Conservation (phyloP, 768 basidiomycete genomes). For the Ramaria rubella region DNA sequence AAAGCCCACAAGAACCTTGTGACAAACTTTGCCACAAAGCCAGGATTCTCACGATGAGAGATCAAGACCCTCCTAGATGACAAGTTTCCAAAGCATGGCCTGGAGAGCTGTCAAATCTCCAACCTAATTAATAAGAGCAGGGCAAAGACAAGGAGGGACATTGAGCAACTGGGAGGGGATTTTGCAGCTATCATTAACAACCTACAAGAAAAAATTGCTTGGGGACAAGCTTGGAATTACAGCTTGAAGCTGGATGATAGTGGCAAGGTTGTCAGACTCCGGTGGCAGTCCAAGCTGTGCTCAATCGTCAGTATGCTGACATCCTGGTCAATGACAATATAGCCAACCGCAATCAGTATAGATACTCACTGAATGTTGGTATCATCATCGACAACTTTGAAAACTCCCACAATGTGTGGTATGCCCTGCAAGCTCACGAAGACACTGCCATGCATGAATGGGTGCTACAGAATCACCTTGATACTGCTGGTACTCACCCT, state of each 20-base stretch:
- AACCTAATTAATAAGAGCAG: neutral
- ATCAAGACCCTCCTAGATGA: constrained; percentile 11
- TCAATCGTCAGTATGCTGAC: neutral
- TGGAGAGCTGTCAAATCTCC: neutral
- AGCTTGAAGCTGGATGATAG: constrained; percentile 20
- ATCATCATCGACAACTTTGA: neutral
- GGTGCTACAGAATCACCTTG: constrained; percentile 22
- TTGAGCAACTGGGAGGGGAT: constrained; percentile 5
- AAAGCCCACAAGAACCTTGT: neutral
- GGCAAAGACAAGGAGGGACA: neutral
- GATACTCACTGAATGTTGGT: neutral
- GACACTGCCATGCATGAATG: constrained; percentile 19
- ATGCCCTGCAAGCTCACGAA: constrained; percentile 22
- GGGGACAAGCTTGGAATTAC: neutral
- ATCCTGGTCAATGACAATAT: constrained; percentile 7
- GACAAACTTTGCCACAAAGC: constrained; percentile 14
- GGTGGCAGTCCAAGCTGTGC: neutral
- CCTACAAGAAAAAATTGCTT: neutral
- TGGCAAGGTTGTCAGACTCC: constrained; percentile 1
- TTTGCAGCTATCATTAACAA: neutral
- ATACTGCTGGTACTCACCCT: constrained; percentile 13
- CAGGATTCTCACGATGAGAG: constrained; percentile 13
- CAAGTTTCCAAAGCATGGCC: neutral
- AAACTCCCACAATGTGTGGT: constrained; percentile 14
- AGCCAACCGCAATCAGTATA: constrained; percentile 1